Percentiles rank a stretch among this genome's conserved stretches.
phyloP scores from a whole-genome alignment of 345 rosid species.

The Punica granatum region DNA sequence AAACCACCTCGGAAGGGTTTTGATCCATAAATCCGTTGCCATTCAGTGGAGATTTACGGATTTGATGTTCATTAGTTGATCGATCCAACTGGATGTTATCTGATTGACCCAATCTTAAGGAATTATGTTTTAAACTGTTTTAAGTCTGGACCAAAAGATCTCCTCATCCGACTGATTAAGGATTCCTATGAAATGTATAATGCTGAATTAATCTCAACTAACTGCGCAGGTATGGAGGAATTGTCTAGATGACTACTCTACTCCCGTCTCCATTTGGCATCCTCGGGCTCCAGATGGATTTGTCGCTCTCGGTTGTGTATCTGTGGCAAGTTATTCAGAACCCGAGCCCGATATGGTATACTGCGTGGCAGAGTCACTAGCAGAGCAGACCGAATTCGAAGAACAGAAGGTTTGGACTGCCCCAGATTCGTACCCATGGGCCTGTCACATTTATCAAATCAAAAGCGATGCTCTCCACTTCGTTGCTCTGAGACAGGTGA shows the following conservation, averaged over 20 bases:
- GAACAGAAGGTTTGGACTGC: constrained; percentile 84
- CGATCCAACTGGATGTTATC: not conserved
- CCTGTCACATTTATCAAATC: constrained; percentile 80
- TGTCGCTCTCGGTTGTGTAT: constrained; percentile 65
- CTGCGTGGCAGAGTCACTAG: constrained; percentile 59
- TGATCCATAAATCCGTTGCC: not conserved
- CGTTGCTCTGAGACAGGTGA: constrained; percentile 61
- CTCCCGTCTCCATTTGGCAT: constrained; percentile 78
- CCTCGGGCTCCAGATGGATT: constrained; percentile 90
- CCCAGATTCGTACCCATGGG: constrained; percentile 88
- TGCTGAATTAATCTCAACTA: not conserved
- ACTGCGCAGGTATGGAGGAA: constrained; percentile 82
- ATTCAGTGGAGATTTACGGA: not conserved
- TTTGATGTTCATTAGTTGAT: not conserved
- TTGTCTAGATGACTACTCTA: constrained; percentile 63
- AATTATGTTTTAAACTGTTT: too few relatives aligned
- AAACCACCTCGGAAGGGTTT: not conserved
- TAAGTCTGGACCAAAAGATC: too few relatives aligned
- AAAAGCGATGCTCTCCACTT: constrained; percentile 87
- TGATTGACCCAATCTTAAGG: not conserved
- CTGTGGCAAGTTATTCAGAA: constrained; percentile 56
- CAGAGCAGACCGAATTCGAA: constrained; percentile 72
- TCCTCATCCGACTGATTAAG: not conserved
- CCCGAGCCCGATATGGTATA: constrained; percentile 49
- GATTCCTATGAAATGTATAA: not conserved